Conservation (phyloP, 2,329 filamentous ascomycete species). For the Verticillium alfalfae region DNA sequence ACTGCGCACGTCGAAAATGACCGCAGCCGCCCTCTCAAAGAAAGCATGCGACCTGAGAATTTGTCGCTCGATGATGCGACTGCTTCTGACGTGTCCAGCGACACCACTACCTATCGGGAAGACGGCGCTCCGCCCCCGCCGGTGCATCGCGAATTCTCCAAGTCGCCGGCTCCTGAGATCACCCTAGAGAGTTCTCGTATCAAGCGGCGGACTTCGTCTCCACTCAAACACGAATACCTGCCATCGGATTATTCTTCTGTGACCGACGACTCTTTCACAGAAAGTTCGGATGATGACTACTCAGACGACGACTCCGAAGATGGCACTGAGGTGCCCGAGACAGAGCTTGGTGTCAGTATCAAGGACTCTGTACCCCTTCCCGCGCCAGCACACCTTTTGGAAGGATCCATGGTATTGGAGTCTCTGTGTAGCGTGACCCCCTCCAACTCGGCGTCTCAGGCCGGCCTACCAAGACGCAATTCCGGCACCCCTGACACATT, state of each 20-base stretch:
- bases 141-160: conserved; percentile 40
- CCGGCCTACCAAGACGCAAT: conserved; percentile 51
- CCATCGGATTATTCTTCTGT: conserved; percentile 67
- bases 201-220: conserved; percentile 78
- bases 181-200: conserved; percentile 40
- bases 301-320: conserved; percentile 53
- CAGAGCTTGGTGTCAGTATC: conserved; percentile 54
- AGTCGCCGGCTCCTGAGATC: conserved; percentile 37
- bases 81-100: background rate
- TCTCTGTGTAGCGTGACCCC: conserved; percentile 63
- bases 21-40: conserved; percentile 22
- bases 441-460: conserved; percentile 78
- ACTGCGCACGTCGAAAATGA: conserved; percentile 14
- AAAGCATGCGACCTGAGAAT: conserved; percentile 31
- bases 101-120: conserved; percentile 27
- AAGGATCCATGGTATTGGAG: conserved; percentile 37
- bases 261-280: conserved; percentile 54
- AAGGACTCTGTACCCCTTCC: conserved; percentile 26
- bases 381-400: conserved; percentile 18
- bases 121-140: conserved; percentile 53
- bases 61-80: conserved; percentile 14
- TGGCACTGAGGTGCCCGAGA: conserved; percentile 54
- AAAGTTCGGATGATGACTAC: conserved; percentile 47
- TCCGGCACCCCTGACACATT: conserved; percentile 33
- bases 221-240: conserved; percentile 93